Evolutionary conservation across 2,329 filamentous ascomycete genomes (phyloP).

Genomic region (Aspergillus sp.): DNA sequence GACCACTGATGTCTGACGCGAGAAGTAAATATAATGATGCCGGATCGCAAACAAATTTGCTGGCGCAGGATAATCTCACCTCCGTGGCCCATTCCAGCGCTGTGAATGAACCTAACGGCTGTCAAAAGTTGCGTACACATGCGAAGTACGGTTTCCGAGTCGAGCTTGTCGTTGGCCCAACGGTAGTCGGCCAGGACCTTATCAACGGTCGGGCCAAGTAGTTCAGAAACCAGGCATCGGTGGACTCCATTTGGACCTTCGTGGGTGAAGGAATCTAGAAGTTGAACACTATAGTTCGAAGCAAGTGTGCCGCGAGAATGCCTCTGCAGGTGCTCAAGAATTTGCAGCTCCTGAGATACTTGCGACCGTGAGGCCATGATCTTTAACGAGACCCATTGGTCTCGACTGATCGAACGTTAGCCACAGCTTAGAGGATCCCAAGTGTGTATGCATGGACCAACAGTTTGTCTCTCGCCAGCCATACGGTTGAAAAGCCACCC

Average conservation of each 20-base stretch:
- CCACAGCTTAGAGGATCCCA: not conserved
- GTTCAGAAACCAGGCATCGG: slow-evolving; percentile 34
- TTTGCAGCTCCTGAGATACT: slow-evolving; percentile 23
- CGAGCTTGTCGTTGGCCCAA: slow-evolving; percentile 19
- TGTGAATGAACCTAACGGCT: slow-evolving; percentile 28
- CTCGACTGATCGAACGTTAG: slow-evolving; percentile 7
- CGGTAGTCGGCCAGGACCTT: slow-evolving; percentile 23
- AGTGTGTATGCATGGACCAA: slow-evolving; percentile 13
- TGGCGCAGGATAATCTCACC: slow-evolving; percentile 20
- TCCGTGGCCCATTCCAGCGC: slow-evolving; percentile 29
- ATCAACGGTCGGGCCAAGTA: slow-evolving; percentile 31
- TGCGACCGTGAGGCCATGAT: slow-evolving; percentile 27
- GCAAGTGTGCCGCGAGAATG: slow-evolving; percentile 13
- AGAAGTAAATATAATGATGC: slow-evolving; percentile 8
- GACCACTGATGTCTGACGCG: slow-evolving; percentile 26
- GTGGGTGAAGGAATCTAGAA: slow-evolving; percentile 32
- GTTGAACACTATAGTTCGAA: slow-evolving; percentile 26
- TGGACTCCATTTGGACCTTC: slow-evolving; percentile 37
- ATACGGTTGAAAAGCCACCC: slow-evolving; percentile 48
- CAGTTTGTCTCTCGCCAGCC: slow-evolving; percentile 41
- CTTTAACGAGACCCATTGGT: slow-evolving; percentile 34
- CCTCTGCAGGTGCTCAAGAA: slow-evolving; percentile 14
- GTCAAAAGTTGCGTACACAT: slow-evolving; percentile 30
- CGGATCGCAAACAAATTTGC: not conserved
- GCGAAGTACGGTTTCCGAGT: slow-evolving; percentile 22